These are phyloP conservation scores for Gaertneriomyces semiglobifer DNA, from an alignment of 192 early-diverging fungal species.

Conservation along the genomic window DNA sequence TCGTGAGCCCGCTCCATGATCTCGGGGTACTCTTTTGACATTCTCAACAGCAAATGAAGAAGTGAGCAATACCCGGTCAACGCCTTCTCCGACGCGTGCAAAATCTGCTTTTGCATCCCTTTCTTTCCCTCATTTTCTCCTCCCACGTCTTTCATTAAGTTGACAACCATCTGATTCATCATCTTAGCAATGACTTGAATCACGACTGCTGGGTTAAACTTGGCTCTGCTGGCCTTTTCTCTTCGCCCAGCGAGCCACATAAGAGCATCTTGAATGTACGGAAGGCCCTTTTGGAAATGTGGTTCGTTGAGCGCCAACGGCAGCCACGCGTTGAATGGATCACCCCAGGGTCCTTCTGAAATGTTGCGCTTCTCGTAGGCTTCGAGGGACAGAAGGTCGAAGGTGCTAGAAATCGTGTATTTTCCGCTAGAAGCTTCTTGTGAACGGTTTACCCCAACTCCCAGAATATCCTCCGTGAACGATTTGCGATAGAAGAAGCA, in stretches of 20 bases:
- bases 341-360: slow-evolving; percentile 17
- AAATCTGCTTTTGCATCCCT: neutral
- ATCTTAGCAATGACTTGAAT: slow-evolving; percentile 9
- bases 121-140: neutral
- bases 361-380: slow-evolving; percentile 9
- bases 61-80: slow-evolving; percentile 27
- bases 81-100: slow-evolving; percentile 27
- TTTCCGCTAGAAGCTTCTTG: slow-evolving; percentile 8
- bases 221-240: neutral
- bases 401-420: slow-evolving; percentile 17
- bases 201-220: slow-evolving; percentile 6
- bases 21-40: slow-evolving; percentile 12
- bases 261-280: neutral
- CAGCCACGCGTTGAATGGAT: slow-evolving; percentile 20
- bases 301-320: slow-evolving; percentile 9
- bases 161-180: slow-evolving; percentile 32
- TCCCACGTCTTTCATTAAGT: slow-evolving; percentile 22
- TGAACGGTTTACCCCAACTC: slow-evolving; percentile 15
- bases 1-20: slow-evolving; percentile 8
- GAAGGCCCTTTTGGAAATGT: slow-evolving; percentile 15
- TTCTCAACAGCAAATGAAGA: slow-evolving; percentile 24
- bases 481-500: slow-evolving; percentile 20
- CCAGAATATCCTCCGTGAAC: slow-evolving; percentile 19
- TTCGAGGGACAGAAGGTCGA: slow-evolving; percentile 21
- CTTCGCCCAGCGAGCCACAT: neutral